These are phyloP conservation scores for Amanita pseudoporphyria DNA, from an alignment of 768 basidiomycete species.

Conservation along the genomic window DNA sequence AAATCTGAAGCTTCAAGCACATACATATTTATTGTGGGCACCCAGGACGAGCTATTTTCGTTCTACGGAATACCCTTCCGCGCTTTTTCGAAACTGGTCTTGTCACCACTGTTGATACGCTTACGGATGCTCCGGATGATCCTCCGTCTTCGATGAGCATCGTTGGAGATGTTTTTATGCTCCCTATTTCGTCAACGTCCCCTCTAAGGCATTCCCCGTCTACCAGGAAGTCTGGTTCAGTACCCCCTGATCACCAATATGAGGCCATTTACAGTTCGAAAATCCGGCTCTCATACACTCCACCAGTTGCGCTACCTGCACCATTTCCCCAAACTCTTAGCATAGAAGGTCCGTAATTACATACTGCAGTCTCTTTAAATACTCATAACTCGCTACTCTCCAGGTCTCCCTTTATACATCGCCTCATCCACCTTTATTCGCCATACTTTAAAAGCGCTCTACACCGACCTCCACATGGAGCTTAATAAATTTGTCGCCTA, in stretches of 20 bases:
- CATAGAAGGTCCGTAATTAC: too few species aligned
- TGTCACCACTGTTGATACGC: conserved; percentile 42
- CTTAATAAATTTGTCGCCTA: conserved; percentile 39
- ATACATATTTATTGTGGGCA: conserved; percentile 1
- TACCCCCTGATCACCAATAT: too few species aligned
- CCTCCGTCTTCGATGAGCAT: conserved; percentile 6
- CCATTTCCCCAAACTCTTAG: too few species aligned
- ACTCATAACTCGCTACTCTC: neutral
- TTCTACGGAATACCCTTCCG: conserved; percentile 61
- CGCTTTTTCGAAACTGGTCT: too few species aligned
- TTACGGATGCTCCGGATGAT: conserved; percentile 25
- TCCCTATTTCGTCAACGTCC: too few species aligned
- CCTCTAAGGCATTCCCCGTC: too few species aligned
- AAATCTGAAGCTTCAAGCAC: neutral
- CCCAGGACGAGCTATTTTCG: conserved; percentile 60
- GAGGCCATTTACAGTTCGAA: too few species aligned
- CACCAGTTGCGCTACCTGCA: too few species aligned
- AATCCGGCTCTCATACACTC: too few species aligned
- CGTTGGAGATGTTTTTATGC: neutral
- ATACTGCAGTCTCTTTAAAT: conserved; percentile 10
- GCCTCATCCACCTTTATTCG: conserved; percentile 57
- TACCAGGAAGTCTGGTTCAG: too few species aligned
- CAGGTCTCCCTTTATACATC: conserved; percentile 66
- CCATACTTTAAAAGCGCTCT: too few species aligned
- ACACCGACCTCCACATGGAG: conserved; percentile 51